These are phyloP conservation scores for Zygnema cylindricum DNA, from an alignment of 139 green algal genomes.

Conservation along the genomic window DNA sequence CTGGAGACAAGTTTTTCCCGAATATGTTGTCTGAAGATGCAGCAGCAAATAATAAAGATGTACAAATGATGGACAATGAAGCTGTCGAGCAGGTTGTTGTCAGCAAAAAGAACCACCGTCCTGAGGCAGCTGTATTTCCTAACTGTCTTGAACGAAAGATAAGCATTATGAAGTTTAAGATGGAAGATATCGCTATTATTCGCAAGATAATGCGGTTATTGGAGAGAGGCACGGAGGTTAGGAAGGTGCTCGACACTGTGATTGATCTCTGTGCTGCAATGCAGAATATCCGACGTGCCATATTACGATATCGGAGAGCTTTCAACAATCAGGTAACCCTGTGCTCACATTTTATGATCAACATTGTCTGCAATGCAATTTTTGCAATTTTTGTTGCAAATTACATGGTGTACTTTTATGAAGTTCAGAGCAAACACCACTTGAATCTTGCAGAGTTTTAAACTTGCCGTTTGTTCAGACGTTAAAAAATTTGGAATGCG, in stretches of 20 bases:
- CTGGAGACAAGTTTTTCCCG: too few relatives aligned
- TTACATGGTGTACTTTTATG: background rate
- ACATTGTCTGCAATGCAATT: background rate
- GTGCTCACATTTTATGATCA: background rate
- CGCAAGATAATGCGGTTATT: conserved; percentile 25
- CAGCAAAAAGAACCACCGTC: too few relatives aligned
- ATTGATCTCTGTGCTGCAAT: conserved; percentile 61
- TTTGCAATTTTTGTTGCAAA: background rate
- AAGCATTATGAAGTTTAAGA: too few relatives aligned
- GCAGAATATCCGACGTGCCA: conserved; percentile 72
- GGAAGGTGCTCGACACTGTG: conserved; percentile 42
- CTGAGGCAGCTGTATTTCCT: too few relatives aligned
- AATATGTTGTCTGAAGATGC: too few relatives aligned
- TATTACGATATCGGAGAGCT: conserved; percentile 85
- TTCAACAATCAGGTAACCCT: conserved; percentile 82
- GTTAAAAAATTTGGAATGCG: too few relatives aligned
- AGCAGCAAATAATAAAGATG: too few relatives aligned
- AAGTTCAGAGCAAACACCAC: too few relatives aligned
- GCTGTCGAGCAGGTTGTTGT: too few relatives aligned
- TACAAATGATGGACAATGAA: background rate
- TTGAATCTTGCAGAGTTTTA: too few relatives aligned
- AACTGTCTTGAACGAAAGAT: too few relatives aligned
- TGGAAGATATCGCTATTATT: conserved; percentile 33
- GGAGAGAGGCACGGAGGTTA: conserved; percentile 8
- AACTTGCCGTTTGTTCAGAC: too few relatives aligned